A percentile compares a stretch with the other conserved stretches of the same genome.
phyloP scores from a whole-genome alignment of 495 filamentous ascomycete genomes.

The Penicillium coffeae region DNA sequence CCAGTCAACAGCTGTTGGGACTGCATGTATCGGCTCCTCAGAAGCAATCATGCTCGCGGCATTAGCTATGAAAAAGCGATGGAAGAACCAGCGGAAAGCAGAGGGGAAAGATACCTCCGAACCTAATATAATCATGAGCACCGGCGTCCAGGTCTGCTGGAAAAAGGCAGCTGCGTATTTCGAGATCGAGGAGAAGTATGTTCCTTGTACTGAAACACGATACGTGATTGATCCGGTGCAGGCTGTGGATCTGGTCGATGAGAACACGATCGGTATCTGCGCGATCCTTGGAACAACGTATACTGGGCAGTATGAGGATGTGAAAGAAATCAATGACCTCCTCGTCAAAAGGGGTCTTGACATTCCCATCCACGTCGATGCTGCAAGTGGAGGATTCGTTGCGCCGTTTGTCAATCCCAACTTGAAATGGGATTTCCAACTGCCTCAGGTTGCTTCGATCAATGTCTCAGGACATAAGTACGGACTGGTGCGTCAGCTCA shows the following conservation, averaged over 20 bases:
- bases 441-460: conserved; percentile 83
- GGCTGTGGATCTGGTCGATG: conserved; percentile 75
- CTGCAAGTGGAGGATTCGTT: conserved; percentile 83
- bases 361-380: conserved; percentile 83
- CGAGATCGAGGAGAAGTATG: conserved; percentile 80
- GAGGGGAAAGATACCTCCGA: conserved; percentile 64
- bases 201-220: conserved; percentile 73
- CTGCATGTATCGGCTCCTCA: conserved; percentile 76
- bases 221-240: conserved; percentile 81
- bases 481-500: conserved; percentile 34
- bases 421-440: conserved; percentile 78
- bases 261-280: conserved; percentile 91
- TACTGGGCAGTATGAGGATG: conserved; percentile 88
- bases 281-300: conserved; percentile 83
- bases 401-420: conserved; percentile 80
- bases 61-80: conserved; percentile 88
- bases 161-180: conserved; percentile 90
- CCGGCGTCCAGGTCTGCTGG: conserved; percentile 90
- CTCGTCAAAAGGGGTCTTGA: conserved; percentile 63
- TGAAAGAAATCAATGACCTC: conserved; percentile 79
- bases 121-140: conserved; percentile 87
- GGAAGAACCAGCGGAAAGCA: conserved; percentile 73
- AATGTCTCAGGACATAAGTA: conserved; percentile 92
- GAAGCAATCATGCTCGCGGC: conserved; percentile 86
- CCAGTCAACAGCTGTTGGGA: conserved; percentile 63